Evolutionary conservation across 2,329 filamentous ascomycete species (phyloP), one percentile per base, ranked within the genome.

Genomic region (Leptodontidium sp.): DNA sequence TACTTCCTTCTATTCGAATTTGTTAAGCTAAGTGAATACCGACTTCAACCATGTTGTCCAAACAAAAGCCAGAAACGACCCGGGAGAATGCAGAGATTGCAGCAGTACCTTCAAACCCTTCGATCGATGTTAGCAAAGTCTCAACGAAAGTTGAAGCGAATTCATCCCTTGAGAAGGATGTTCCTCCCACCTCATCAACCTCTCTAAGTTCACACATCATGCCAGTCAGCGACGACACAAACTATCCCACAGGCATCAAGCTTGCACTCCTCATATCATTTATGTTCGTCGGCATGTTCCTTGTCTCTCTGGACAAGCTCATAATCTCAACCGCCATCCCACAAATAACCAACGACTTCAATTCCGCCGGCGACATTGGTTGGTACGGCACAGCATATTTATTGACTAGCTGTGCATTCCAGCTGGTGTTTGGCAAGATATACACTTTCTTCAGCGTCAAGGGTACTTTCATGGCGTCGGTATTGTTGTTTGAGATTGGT

Each of bases 371-470:
- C 55, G 79, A 80, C 73, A 74, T 80, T 35, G 78, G 78, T 8
- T 80, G 79, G 78, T 80, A 80, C 71, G 77, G 77, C 35, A 76
- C 76, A 24, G 75, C 77, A 0, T 80, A 78, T 66, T 69, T 78
- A 4, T 69, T 78, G 4, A 68, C 68, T 32, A 69, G 62, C 50
- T 67, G 64, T 61, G 64, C 70, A 6, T 69, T 73, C 52, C 50
- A 64, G 52, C 53, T 72, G 50, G 35, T 70, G 4, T 75, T 68
- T 53, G 73, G 69, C 7, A 70, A 72, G 65, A 43, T 75, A 17
- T 73, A 74, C 53, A 72, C 64, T 14, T 72, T 71, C n/a, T 72
- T 64, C 64, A 57, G 61, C 50, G 49, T 73, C 59, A 76, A 76
- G 68, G 64, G 35, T 6, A 69, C 65, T 7, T 75, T 71, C 50